Evolutionary conservation across 1,284 basidiomycete species (phyloP).

Genomic region (Athelia psychrophila): DNA sequence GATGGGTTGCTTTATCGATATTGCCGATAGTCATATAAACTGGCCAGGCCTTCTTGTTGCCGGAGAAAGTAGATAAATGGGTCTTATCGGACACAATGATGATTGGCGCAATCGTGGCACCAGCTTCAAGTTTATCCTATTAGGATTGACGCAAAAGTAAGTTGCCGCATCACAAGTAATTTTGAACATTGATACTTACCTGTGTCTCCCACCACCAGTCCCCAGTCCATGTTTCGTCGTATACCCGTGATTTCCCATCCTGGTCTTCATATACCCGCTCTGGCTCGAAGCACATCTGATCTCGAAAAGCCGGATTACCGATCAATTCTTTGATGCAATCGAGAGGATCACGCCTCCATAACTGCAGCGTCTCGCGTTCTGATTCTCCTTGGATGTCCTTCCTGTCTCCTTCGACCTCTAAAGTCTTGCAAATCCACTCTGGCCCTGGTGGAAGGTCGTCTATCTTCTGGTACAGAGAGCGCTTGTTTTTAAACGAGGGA

Average conservation of each 20-base stretch:
- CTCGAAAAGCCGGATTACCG: slow-evolving; percentile 22
- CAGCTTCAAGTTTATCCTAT: slow-evolving; percentile 23
- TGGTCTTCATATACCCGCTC: slow-evolving; percentile 15
- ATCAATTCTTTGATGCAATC: slow-evolving; percentile 24
- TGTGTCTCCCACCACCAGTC: slow-evolving; percentile 24
- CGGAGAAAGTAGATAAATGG: slow-evolving; percentile 29
- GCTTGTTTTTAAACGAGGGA: slow-evolving; percentile 19
- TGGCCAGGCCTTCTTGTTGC: slow-evolving; percentile 33
- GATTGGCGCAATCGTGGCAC: slow-evolving; percentile 28
- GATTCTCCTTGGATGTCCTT: background rate
- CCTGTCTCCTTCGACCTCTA: slow-evolving; percentile 12
- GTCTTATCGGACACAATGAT: slow-evolving; percentile 40
- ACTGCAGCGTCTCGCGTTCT: slow-evolving; percentile 8
- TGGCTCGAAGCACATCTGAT: slow-evolving; percentile 11
- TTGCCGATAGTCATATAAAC: slow-evolving; percentile 24
- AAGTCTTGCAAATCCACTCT: slow-evolving; percentile 17
- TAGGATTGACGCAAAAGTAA: background rate
- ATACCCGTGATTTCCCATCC: slow-evolving; percentile 8
- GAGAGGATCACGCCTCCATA: slow-evolving; percentile 22
- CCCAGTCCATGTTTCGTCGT: slow-evolving; percentile 22
- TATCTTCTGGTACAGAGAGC: slow-evolving; percentile 21
- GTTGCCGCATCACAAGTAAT: background rate
- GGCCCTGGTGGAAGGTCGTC: slow-evolving; percentile 23
- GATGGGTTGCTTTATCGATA: slow-evolving; percentile 9
- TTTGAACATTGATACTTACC: slow-evolving; percentile 8